Conservation (phyloP, 2,329 filamentous ascomycete genomes). For the Thelonectria discophora region DNA sequence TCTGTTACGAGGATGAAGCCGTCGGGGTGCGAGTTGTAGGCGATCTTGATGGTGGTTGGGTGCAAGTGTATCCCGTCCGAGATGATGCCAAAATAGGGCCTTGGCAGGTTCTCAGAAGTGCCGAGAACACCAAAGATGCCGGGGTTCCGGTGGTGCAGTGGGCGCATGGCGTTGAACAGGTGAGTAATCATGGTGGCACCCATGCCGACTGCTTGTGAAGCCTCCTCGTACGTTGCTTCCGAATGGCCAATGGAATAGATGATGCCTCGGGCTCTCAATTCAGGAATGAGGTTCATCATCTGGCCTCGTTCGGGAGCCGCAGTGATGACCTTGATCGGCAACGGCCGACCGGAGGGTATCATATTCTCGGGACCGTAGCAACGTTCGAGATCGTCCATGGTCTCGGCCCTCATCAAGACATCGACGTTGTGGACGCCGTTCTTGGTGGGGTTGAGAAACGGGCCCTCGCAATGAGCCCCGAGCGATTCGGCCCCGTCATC, state of each 20-base stretch:
- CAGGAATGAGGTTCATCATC: conserved; percentile 74
- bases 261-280: conserved; percentile 72
- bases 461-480: conserved; percentile 90
- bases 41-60: conserved; percentile 87
- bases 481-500: conserved; percentile 83
- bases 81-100: conserved; percentile 89
- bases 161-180: conserved; percentile 93
- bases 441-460: conserved; percentile 83
- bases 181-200: conserved; percentile 92
- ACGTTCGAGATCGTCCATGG: conserved; percentile 70
- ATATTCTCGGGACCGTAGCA: conserved; percentile 81
- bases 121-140: conserved; percentile 89
- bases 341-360: conserved; percentile 47
- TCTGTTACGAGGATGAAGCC: conserved; percentile 92
- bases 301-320: conserved; percentile 82
- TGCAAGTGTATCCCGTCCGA: conserved; percentile 91
- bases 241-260: conserved; percentile 86
- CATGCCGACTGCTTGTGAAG: conserved; percentile 72
- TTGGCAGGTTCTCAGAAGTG: conserved; percentile 62
- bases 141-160: conserved; percentile 89
- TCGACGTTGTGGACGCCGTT: conserved; percentile 86
- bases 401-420: conserved; percentile 72
- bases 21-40: conserved; percentile 83
- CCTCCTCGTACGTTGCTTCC: conserved; percentile 86
- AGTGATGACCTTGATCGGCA: conserved; percentile 80